These are phyloP conservation scores for Fusarium zealandicum DNA, from an alignment of 2,329 filamentous ascomycete genomes.

Conservation along the genomic window DNA sequence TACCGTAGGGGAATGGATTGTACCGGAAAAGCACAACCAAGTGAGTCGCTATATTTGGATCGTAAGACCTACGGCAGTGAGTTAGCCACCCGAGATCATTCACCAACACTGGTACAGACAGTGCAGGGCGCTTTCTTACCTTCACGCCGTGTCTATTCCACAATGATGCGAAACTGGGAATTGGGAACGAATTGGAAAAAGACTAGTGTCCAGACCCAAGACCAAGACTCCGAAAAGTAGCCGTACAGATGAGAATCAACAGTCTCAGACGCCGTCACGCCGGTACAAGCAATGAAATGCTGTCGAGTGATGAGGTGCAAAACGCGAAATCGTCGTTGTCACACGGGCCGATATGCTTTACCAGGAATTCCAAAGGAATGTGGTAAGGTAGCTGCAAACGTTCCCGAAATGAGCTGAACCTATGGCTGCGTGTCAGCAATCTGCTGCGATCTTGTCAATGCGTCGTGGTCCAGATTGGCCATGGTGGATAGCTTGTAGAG, in stretches of 20 bases:
- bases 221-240: slow-evolving; percentile 49
- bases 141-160: slow-evolving; percentile 41
- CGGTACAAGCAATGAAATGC: slow-evolving; percentile 47
- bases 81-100: slow-evolving; percentile 11
- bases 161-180: slow-evolving; percentile 41
- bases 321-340: slow-evolving; percentile 41
- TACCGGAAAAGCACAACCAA: slow-evolving; percentile 39
- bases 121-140: slow-evolving; percentile 16
- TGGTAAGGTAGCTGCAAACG: slow-evolving; percentile 49
- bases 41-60: slow-evolving; percentile 39
- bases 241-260: slow-evolving; percentile 48
- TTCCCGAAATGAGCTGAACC: slow-evolving; percentile 53
- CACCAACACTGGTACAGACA: background rate
- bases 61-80: slow-evolving; percentile 29
- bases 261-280: slow-evolving; percentile 52
- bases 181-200: slow-evolving; percentile 47
- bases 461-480: slow-evolving; percentile 2
- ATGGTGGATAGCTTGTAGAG: background rate
- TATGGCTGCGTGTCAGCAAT: slow-evolving; percentile 39
- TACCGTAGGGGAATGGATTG: slow-evolving; percentile 35
- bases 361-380: slow-evolving; percentile 51
- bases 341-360: slow-evolving; percentile 45
- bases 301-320: slow-evolving; percentile 40
- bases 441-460: background rate
- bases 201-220: slow-evolving; percentile 48